A percentile compares a stretch with the other conserved stretches of the same genome.
These are phyloP conservation scores for Xylaria sp. DNA, from an alignment of 2,329 filamentous ascomycete genomes.

Conservation along the genomic window DNA sequence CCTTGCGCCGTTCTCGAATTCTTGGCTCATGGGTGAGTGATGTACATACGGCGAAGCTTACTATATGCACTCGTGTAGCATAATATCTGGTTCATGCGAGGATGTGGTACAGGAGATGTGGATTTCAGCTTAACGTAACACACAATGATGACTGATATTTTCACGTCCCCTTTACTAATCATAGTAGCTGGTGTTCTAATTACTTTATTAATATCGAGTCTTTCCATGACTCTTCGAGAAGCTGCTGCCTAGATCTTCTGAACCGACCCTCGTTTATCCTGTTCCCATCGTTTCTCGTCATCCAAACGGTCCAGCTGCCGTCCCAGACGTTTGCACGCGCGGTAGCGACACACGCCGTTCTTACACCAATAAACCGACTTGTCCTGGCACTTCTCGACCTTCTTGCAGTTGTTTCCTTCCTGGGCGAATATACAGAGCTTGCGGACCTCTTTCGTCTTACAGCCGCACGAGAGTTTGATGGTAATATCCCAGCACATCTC, in stretches of 20 bases:
- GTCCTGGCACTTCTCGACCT: background rate
- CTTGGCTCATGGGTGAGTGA: too few species aligned
- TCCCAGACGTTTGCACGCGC: slow-evolving; percentile 7
- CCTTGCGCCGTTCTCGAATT: too few species aligned
- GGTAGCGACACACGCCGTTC: slow-evolving; percentile 13
- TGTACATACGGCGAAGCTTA: too few species aligned
- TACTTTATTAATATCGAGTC: background rate
- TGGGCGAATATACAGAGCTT: background rate
- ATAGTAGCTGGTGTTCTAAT: background rate
- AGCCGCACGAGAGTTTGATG: slow-evolving; percentile 10
- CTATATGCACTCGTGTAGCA: too few species aligned
- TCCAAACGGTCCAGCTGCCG: slow-evolving; percentile 16
- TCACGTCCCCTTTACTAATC: too few species aligned
- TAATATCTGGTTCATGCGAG: too few species aligned
- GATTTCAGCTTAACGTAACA: too few species aligned
- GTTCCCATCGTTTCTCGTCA: slow-evolving; percentile 13
- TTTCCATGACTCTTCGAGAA: background rate
- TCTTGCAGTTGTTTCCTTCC: background rate
- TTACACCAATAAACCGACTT: slow-evolving; percentile 13
- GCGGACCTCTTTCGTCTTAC: slow-evolving; percentile 2
- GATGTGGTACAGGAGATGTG: too few species aligned
- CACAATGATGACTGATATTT: too few species aligned
- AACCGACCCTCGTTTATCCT: background rate
- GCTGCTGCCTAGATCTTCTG: background rate
- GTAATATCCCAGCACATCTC: slow-evolving; percentile 15